Evolutionary conservation across 2,329 filamentous ascomycete genomes (phyloP).

Genomic region (Phaeosphaeriaceae sp.): DNA sequence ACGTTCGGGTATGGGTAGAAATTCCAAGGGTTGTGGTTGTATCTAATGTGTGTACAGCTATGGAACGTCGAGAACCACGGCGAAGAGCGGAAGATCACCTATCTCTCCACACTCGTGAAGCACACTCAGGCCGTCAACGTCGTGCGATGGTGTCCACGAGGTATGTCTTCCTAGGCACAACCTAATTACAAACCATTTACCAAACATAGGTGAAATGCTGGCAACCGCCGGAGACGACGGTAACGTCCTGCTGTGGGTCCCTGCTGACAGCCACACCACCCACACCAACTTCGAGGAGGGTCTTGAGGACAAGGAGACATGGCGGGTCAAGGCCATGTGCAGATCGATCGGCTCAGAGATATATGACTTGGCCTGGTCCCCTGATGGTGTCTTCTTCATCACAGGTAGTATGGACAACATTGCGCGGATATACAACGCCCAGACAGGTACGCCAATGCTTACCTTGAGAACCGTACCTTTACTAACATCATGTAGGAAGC

Average conservation of each 20-base stretch:
- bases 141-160: constrained; percentile 92
- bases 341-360: constrained; percentile 94
- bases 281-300: constrained; percentile 80
- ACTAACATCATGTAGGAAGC: constrained; percentile 35
- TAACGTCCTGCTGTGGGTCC: constrained; percentile 96
- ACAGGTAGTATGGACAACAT: constrained; percentile 99
- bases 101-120: constrained; percentile 88
- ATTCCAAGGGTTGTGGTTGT: background rate
- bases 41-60: constrained; percentile 65
- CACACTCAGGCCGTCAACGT: constrained; percentile 98
- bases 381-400: constrained; percentile 95
- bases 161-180: constrained; percentile 57
- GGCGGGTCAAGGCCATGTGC: constrained; percentile 98
- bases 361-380: constrained; percentile 98
- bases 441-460: constrained; percentile 70
- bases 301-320: constrained; percentile 93
- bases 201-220: constrained; percentile 78
- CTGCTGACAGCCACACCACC: constrained; percentile 75
- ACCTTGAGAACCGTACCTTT: constrained; percentile 12
- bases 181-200: constrained; percentile 28
- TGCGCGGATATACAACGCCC: constrained; percentile 93
- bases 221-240: constrained; percentile 97
- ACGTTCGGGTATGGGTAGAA: constrained; percentile 75
- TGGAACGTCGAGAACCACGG: constrained; percentile 90
- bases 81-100: constrained; percentile 88